phyloP scores from a whole-genome alignment of 2,329 filamentous ascomycete genomes.

The Ceratocystis lukuohia region DNA sequence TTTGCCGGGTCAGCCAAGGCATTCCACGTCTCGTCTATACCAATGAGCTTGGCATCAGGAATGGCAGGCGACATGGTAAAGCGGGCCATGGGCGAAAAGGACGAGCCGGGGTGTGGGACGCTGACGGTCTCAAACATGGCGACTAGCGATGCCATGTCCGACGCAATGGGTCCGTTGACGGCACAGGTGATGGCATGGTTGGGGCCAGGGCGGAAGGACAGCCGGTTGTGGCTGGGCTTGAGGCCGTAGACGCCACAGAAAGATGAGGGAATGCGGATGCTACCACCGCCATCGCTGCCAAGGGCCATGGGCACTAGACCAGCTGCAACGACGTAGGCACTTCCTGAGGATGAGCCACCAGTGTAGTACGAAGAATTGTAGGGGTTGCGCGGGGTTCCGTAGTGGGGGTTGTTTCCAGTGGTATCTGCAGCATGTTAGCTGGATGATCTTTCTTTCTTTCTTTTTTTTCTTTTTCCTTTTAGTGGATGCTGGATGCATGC shows the following conservation, averaged over 20 bases:
- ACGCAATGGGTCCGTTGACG: conserved; percentile 54
- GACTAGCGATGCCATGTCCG: conserved; percentile 52
- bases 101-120: conserved; percentile 44
- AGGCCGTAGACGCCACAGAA: conserved; percentile 64
- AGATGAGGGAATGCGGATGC: conserved; percentile 56
- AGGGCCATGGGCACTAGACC: conserved; percentile 60
- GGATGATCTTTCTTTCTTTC: not conserved
- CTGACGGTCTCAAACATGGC: conserved; percentile 52
- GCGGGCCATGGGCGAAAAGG: conserved; percentile 34
- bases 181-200: conserved; percentile 48
- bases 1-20: conserved; percentile 31
- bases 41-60: conserved; percentile 38
- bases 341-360: conserved; percentile 63
- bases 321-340: conserved; percentile 54
- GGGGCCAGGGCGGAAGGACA: conserved; percentile 47
- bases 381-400: conserved; percentile 64
- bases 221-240: conserved; percentile 54
- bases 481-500: not conserved
- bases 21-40: conserved; percentile 54
- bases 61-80: conserved; percentile 23
- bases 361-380: conserved; percentile 61
- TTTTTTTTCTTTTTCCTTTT: not conserved
- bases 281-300: conserved; percentile 61
- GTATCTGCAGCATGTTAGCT: conserved; percentile 36
- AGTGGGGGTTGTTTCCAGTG: conserved; percentile 59